Conservation (phyloP, 306 rosid species). For the Crotalaria pallida region DNA sequence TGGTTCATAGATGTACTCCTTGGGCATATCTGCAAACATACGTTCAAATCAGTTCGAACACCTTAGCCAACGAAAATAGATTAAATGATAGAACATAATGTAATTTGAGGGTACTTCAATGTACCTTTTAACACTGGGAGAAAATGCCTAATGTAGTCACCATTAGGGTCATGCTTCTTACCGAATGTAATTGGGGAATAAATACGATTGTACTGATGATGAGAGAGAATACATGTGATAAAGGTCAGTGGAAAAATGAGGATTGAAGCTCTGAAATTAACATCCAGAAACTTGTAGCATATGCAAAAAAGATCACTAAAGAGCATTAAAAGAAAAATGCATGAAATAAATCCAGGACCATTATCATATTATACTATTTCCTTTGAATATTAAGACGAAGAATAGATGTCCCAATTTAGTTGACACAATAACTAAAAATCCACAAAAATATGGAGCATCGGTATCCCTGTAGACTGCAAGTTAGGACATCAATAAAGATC, state of each 20-base stretch:
- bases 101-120: constrained; percentile 5
- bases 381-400: background rate
- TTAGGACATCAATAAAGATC: background rate
- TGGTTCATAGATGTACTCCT: constrained; percentile 86
- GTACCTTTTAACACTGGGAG: constrained; percentile 76
- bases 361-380: background rate
- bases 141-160: constrained; percentile 78
- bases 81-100: constrained; percentile 4
- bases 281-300: background rate
- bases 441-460: background rate
- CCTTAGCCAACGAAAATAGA: background rate
- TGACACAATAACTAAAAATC: background rate
- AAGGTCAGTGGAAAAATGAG: constrained; percentile 5
- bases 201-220: constrained; percentile 75
- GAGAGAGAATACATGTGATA: constrained; percentile 13
- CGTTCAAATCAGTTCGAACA: constrained; percentile 9
- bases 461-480: background rate
- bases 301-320: background rate
- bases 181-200: constrained; percentile 88
- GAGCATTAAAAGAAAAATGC: background rate
- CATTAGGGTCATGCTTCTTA: constrained; percentile 89
- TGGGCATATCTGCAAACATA: constrained; percentile 74
- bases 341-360: background rate
- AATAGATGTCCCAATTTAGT: background rate
- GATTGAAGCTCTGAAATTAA: constrained; percentile 19